Evolutionary conservation across 371 early-diverging fungal species (phyloP).

Genomic region (Fennellomyces sp.): DNA sequence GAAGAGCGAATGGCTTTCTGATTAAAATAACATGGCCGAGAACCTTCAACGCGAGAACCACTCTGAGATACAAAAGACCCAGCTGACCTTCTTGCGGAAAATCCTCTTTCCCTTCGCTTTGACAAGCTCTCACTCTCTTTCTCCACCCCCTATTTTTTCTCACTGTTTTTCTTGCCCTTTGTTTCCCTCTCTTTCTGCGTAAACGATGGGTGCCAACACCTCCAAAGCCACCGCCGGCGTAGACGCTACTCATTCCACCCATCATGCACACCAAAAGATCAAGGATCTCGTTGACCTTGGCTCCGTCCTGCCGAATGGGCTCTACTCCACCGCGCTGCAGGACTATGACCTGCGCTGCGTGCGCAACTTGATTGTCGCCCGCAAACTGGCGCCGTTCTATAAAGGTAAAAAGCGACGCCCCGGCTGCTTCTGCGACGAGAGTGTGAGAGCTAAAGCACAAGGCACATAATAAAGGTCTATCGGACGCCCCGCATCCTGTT

Average conservation of each 20-base stretch:
- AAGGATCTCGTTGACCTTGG: constrained; percentile 73
- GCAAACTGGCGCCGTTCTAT: constrained; percentile 89
- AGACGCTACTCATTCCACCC: constrained; percentile 2
- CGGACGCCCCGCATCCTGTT: constrained; percentile 44
- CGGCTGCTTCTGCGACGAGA: too few species aligned
- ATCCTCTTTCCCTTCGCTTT: neutral
- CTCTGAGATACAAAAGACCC: neutral
- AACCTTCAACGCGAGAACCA: too few species aligned
- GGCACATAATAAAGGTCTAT: constrained; percentile 19
- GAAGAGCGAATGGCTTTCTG: constrained; percentile 58
- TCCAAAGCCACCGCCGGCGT: constrained; percentile 5
- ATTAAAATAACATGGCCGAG: constrained; percentile 12
- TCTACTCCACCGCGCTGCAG: constrained; percentile 69
- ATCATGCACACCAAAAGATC: constrained; percentile 36
- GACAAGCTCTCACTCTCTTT: constrained; percentile 9
- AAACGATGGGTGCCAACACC: constrained; percentile 22
- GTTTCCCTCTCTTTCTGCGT: constrained; percentile 1
- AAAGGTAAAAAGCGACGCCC: constrained; percentile 67
- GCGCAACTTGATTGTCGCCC: constrained; percentile 73
- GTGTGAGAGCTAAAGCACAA: neutral
- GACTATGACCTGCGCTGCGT: constrained; percentile 82
- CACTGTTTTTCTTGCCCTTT: constrained; percentile 5
- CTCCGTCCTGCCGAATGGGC: constrained; percentile 68
- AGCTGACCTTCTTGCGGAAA: neutral
- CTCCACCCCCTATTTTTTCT: constrained; percentile 9